Base-by-base conservation (phyloP, 2,329 filamentous ascomycete species). In the Penicillium decumbens region DNA sequence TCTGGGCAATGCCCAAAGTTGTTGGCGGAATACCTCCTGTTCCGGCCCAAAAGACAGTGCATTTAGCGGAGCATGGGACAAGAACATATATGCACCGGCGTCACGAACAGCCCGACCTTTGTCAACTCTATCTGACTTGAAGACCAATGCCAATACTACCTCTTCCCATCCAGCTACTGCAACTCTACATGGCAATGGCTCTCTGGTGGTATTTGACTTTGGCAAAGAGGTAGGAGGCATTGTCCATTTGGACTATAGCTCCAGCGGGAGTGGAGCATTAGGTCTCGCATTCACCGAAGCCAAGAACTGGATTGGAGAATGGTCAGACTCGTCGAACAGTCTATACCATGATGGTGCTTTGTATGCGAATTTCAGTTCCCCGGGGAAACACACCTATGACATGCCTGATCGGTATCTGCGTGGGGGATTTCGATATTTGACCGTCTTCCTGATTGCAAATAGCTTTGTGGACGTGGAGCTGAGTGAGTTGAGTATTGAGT, bases 201-300 rank as follows among this genome's bases (percentile, higher is more conserved):
- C 77, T 3, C 69, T 72, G n/a, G 62, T 80, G 1, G 75, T 82
- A 1, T 80, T 81, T 49, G 80, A 83, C 62, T 83, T 83, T 59
- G 80, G 79, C 3, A 69, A 74, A 23, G 78, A 82, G 59, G 78
- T 83, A 4, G 80, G 80, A 32, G 80, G 80, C 4, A 75, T 82
- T 47, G 66, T 78, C 4, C 75, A 73, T 3, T 56, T 83, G n/a
- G 64, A 72, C 8, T 83, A 80, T 57, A 69, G 66, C 3, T 65
- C 73, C 4, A 70, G 68, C 60, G 60, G 62, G 13, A 62, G 51
- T 3, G 72, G 70, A 3, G 60, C 66, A 1, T 53, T 79, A 5
- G 75, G 75, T 0, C 57, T 79, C 6, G 74, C 76, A 13, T 78
- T 78, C 51, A 70, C 73, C 3, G 76, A 79, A 55, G 69, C 69